phyloP scores from a whole-genome alignment of 225 moss, liverwort and hornwort species.

The Asterella californica region DNA sequence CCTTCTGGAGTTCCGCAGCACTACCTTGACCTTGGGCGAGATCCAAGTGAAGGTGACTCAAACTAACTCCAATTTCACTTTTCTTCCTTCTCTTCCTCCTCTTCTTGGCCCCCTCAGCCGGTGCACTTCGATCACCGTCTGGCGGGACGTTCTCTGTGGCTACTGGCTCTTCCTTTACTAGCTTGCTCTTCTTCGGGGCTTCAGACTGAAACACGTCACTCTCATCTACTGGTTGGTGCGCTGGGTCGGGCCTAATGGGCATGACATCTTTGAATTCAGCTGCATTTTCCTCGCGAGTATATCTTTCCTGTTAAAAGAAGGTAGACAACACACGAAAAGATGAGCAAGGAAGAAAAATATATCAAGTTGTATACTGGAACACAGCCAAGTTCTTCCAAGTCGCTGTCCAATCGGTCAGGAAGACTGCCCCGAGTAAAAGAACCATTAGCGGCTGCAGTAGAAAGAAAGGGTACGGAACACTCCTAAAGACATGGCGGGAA shows the following conservation, averaged over 20 bases:
- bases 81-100: constrained; percentile 4
- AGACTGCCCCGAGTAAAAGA: neutral
- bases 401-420: neutral
- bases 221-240: neutral
- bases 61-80: neutral
- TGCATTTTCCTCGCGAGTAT: neutral
- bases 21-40: neutral
- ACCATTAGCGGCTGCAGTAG: too few relatives aligned
- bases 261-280: neutral
- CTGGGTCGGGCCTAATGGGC: neutral
- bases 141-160: neutral
- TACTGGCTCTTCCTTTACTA: neutral
- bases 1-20: neutral
- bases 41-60: neutral
- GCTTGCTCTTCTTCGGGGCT: neutral
- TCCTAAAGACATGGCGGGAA: too few relatives aligned
- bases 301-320: neutral
- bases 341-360: neutral
- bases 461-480: too few relatives aligned
- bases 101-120: neutral
- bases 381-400: neutral
- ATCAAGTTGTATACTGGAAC: neutral
- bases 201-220: neutral
- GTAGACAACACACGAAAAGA: neutral
- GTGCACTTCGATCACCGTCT: neutral